Evolutionary conservation across 306 rosid species (phyloP), one percentile per base, ranked within the genome.

Genomic region (Begonia peltatifolia): DNA sequence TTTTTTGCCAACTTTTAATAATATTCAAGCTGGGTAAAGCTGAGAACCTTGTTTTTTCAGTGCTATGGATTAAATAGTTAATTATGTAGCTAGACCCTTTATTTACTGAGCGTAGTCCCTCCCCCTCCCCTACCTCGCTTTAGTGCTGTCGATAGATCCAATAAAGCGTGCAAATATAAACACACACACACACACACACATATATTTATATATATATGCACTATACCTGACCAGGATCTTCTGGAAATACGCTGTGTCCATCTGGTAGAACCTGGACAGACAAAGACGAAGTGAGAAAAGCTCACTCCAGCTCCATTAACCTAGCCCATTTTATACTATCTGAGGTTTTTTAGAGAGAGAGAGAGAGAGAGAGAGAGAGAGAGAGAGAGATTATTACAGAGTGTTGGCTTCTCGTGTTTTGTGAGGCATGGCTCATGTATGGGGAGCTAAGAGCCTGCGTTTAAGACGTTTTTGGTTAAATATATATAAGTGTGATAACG

Each of bases 381-480:
- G 63, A 48, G 52, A 51, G 35, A 52, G 53, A 30, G 55, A n/a
- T n/a, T n/a, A n/a, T n/a, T 63, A 81, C 92, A 74, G 68, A 60
- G 18, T 56, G 79, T 46, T 72, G 84, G 62, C 70, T 79, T 79
- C 77, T 79, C 57, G 41, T 74, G 81, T 54, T 79, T 64, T 76
- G 68, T 46, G 87, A 70, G 57, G 70, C 78, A 66, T 52, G 64
- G 38, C 74, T 75, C 66, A 79, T 54, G 80, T 85, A 81, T 68
- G 95, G 95, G 53, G 77, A 72, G 65, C 87, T 85, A 17, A 79
- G 87, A 47, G 80, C 84, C 95, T 85, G 92, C 70, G 63, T 12
- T 47, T 5, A 57, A n/a, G 38, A 30, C 38, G 38, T 30, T 30
- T 30, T 30, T 30, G 38, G 44, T 46, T 23, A 51, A 57, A 65